Percentiles rank a stretch among this genome's conserved stretches.
These are phyloP conservation scores for Phytophthora syringae DNA, from an alignment of 352 stramenopile species.

Conservation along the genomic window DNA sequence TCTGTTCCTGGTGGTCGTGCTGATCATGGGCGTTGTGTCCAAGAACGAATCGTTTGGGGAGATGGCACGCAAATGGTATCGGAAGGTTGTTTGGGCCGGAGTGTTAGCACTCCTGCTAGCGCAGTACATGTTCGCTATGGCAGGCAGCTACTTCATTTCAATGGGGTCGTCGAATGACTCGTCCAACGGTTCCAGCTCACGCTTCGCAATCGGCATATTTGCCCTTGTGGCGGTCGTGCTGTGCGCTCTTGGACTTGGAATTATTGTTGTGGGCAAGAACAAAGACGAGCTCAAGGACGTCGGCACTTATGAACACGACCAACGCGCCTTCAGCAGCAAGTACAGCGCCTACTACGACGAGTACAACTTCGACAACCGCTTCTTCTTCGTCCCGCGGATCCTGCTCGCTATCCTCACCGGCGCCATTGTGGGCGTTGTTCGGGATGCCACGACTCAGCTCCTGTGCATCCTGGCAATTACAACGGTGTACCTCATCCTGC, in stretches of 20 bases:
- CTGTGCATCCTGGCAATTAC: constrained; percentile 75
- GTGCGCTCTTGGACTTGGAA: constrained; percentile 68
- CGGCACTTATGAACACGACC: constrained; percentile 77
- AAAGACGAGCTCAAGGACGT: constrained; percentile 75
- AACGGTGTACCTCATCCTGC: constrained; percentile 71
- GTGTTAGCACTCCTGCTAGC: constrained; percentile 77
- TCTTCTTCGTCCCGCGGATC: constrained; percentile 87
- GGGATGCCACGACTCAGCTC: constrained; percentile 74
- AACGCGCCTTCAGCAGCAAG: constrained; percentile 79
- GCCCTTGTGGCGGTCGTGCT: constrained; percentile 56
- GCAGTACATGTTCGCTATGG: constrained; percentile 90
- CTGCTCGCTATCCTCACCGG: constrained; percentile 74
- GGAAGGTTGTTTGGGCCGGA: constrained; percentile 80
- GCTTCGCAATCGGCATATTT: constrained; percentile 54
- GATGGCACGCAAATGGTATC: constrained; percentile 71
- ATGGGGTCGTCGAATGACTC: constrained; percentile 37
- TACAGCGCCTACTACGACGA: constrained; percentile 90
- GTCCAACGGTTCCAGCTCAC: constrained; percentile 35
- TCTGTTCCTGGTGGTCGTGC: constrained; percentile 65
- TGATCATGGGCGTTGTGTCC: constrained; percentile 50
- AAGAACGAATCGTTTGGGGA: constrained; percentile 73
- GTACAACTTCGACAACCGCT: constrained; percentile 91
- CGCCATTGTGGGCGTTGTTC: constrained; percentile 73
- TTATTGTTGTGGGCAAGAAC: constrained; percentile 73
- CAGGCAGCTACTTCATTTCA: constrained; percentile 79